A percentile compares a stretch with the other conserved stretches of the same genome.
phyloP scores from a whole-genome alignment of 2,329 filamentous ascomycete species.

The Aureobasidium melanogenum region DNA sequence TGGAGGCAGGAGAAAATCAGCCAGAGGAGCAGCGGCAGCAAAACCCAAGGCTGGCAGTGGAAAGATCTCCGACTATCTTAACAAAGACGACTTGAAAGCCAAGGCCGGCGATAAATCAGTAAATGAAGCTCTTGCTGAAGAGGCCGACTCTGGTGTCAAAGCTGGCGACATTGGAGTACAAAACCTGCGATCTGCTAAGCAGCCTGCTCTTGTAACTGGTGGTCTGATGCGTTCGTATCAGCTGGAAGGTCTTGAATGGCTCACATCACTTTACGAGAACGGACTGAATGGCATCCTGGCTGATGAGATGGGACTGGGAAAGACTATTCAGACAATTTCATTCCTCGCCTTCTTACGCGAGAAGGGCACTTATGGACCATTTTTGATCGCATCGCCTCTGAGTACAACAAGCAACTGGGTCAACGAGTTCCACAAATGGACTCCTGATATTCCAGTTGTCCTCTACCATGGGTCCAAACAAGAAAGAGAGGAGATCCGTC shows the following conservation, averaged over 20 bases:
- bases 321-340: conserved; percentile 85
- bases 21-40: conserved; percentile 24
- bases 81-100: conserved; percentile 48
- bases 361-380: conserved; percentile 78
- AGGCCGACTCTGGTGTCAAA: conserved; percentile 49
- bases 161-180: conserved; percentile 54
- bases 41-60: conserved; percentile 29
- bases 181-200: conserved; percentile 69
- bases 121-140: conserved; percentile 49
- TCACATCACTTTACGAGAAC: conserved; percentile 74
- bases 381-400: conserved; percentile 80
- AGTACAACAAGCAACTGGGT: conserved; percentile 96
- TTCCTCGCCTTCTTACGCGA: conserved; percentile 82
- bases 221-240: conserved; percentile 94
- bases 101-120: conserved; percentile 45
- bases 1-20: neutral
- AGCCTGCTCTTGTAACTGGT: conserved; percentile 75
- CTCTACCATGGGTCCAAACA: conserved; percentile 82
- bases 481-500: conserved; percentile 68
- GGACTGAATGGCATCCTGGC: conserved; percentile 86
- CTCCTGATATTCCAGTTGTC: conserved; percentile 76
- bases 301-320: conserved; percentile 90
- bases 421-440: conserved; percentile 86
- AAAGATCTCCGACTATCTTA: conserved; percentile 52
- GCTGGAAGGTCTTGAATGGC: conserved; percentile 88